Percentiles rank a stretch among this genome's conserved stretches.
phyloP scores from a whole-genome alignment of 257 asterid genomes.

The Datura wrightii region DNA sequence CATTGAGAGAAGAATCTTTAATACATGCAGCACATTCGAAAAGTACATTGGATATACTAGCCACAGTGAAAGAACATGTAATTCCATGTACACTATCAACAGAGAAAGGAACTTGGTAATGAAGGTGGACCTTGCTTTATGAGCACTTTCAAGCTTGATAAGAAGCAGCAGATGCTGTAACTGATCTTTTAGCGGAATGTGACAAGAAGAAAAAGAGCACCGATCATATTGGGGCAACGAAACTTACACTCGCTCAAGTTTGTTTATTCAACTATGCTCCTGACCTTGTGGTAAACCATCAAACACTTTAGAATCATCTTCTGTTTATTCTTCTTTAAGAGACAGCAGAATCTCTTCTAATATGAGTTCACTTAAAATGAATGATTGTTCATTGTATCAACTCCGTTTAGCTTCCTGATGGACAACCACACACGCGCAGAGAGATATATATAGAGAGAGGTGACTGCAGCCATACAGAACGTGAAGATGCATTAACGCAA shows the following conservation, averaged over 20 bases:
- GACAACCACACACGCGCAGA: background rate
- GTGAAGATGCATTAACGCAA: background rate
- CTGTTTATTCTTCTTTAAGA: background rate
- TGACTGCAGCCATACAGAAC: conserved; percentile 14
- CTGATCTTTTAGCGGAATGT: background rate
- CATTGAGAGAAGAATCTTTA: background rate
- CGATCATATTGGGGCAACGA: background rate
- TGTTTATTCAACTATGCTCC: background rate
- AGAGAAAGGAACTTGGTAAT: background rate
- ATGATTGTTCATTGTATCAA: background rate
- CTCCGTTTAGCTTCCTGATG: background rate
- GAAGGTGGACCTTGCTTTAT: background rate
- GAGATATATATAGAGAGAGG: background rate
- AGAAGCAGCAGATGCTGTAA: background rate
- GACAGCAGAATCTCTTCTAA: background rate
- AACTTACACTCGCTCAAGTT: background rate
- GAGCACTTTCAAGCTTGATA: background rate
- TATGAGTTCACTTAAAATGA: background rate
- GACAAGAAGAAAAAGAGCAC: background rate
- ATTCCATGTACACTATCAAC: background rate
- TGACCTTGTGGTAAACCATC: background rate
- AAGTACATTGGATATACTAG: background rate
- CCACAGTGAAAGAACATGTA: background rate
- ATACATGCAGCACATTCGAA: background rate
- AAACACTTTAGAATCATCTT: background rate